phyloP scores from a whole-genome alignment of 805 yeast species.

The Cyberlindnera veronae region DNA sequence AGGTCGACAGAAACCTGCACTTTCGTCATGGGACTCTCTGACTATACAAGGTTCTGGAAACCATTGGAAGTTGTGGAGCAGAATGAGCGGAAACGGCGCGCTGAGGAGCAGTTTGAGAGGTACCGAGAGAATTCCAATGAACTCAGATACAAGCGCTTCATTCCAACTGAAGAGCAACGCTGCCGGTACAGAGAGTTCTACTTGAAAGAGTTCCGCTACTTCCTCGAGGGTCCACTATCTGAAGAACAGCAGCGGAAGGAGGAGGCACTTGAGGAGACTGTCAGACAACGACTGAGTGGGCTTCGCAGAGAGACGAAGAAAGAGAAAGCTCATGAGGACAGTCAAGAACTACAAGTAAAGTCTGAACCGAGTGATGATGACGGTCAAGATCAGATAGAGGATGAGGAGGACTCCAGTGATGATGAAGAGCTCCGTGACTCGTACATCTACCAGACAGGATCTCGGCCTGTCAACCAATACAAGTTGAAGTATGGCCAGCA shows the following conservation, averaged over 20 bases:
- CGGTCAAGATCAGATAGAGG: not conserved
- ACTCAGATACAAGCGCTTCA: no score
- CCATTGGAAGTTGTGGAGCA: not conserved
- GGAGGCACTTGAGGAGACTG: not conserved
- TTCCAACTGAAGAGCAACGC: not conserved
- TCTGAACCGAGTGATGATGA: no score
- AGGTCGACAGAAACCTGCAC: no score
- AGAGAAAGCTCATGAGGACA: no score
- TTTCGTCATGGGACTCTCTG: no score
- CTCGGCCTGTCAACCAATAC: not conserved
- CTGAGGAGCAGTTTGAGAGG: not conserved
- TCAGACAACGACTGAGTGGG: no score
- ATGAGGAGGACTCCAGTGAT: not conserved
- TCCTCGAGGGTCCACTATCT: not conserved
- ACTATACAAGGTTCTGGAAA: no score
- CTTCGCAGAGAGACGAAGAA: no score
- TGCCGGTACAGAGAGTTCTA: not conserved
- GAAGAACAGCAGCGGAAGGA: not conserved
- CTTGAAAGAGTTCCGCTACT: not conserved
- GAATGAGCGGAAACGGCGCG: not conserved
- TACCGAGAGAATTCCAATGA: no score
- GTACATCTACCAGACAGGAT: not conserved
- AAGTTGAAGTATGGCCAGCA: not conserved
- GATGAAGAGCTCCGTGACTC: not conserved
- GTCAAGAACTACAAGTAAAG: no score